Base-by-base conservation (phyloP, 2,329 filamentous ascomycete genomes). In the Ambrosiella cleistominuta region DNA sequence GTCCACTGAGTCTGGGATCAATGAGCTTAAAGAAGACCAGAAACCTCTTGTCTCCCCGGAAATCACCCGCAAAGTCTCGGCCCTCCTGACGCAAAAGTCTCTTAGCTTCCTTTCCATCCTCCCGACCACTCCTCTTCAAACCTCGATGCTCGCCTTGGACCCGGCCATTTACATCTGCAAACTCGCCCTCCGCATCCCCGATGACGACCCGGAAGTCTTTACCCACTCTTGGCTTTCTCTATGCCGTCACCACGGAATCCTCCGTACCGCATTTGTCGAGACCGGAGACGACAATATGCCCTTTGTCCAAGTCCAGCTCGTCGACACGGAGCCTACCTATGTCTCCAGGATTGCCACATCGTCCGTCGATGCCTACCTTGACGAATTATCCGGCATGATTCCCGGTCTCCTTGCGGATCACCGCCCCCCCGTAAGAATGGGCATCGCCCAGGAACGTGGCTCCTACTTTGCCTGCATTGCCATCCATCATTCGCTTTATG, bases 401-500 rank as follows among this genome's bases (percentile, higher is more conserved):
- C 27, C 27, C 27, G 3, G 27, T 27, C 64, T 69, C 0, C 60
- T 81, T 4, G 71, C 80, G 52, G 74, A 73, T 0, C 66, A 69
- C 12, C 66, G 62, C 2, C 75, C 73, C 7, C 77, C 73, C 1
- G 67, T 74, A 9, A 76, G 72, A 3, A 69, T 76, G 54, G 74
- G 71, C 0, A 56, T 74, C 0, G 68, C 80, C 19, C 62, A 63
- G 8, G 63, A 68, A 1, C 64, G 64, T 5, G 66, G 64, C 0
- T 65, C 61, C 0, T 55, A 60, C 0, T 75, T 74, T 49, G 64
- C 75, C 1, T 82, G 72, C 0, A 76, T 76, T 54, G 68, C 74
- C 42, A 82, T 72, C 64, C 89, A 95, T 64, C 90, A 96, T 69
- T 86, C 88, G 1, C 72, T 95, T 0, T 95, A 95, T 64, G 90